A percentile compares a stretch with the other conserved stretches of the same genome.
These are phyloP conservation scores for Yarrowia divulgata DNA, from an alignment of 805 yeast genomes.

Conservation along the genomic window DNA sequence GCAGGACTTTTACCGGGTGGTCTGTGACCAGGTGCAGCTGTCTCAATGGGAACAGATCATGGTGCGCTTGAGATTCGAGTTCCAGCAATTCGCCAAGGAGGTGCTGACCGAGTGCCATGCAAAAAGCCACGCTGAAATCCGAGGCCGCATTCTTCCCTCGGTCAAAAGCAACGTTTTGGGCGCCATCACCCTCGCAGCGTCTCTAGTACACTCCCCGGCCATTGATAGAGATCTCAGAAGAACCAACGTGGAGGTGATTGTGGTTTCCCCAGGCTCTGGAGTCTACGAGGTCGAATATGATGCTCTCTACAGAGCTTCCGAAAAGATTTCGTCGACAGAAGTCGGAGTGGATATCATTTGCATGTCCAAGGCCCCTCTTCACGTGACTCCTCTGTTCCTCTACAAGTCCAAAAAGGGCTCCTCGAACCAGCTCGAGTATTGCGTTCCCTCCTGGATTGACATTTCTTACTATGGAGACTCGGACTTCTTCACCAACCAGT, in stretches of 20 bases:
- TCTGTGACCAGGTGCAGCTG: conserved; percentile 91
- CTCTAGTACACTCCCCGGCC: conserved; percentile 77
- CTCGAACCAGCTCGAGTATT: conserved; percentile 54
- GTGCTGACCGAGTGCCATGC: conserved; percentile 59
- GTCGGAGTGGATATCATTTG: conserved; percentile 89
- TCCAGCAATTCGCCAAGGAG: conserved; percentile 79
- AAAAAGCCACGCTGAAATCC: conserved; percentile 53
- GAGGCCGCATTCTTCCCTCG: conserved; percentile 79
- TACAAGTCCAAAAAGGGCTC: conserved; percentile 50
- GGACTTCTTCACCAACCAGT: conserved; percentile 55
- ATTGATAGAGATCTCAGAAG: conserved; percentile 86
- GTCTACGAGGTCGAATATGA: conserved; percentile 89
- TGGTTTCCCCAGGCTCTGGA: conserved; percentile 93
- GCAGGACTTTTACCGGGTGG: conserved; percentile 86
- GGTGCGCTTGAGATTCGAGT: conserved; percentile 84
- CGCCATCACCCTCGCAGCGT: conserved; percentile 83
- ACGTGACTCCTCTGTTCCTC: conserved; percentile 87
- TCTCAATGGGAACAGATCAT: conserved; percentile 90
- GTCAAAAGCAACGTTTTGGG: conserved; percentile 90
- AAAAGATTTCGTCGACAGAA: conserved; percentile 76
- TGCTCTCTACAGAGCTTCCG: conserved; percentile 74
- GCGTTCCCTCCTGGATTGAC: conserved; percentile 96
- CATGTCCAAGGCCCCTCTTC: conserved; percentile 88
- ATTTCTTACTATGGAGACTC: conserved; percentile 85
- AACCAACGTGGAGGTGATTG: conserved; percentile 86